These are phyloP conservation scores for Davidsoniella neocaledoniae DNA, from an alignment of 2,329 filamentous ascomycete species.

Conservation along the genomic window DNA sequence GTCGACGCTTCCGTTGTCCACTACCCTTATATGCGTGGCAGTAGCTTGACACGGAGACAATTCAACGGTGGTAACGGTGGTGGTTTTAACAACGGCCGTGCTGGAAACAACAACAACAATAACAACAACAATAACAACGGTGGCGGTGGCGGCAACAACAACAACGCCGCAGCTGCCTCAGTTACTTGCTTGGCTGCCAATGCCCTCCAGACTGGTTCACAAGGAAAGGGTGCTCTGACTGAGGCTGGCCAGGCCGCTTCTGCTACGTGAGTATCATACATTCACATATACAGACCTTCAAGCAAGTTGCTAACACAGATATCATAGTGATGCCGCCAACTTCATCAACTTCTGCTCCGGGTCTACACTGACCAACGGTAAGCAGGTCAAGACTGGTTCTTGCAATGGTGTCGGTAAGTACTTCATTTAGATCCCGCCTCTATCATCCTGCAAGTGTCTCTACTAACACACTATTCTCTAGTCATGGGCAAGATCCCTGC, in stretches of 20 bases:
- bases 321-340: constrained; percentile 36
- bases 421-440: background rate
- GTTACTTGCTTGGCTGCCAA: constrained; percentile 24
- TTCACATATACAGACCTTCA: background rate
- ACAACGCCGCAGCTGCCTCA: constrained; percentile 17
- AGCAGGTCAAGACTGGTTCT: constrained; percentile 39
- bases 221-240: constrained; percentile 29
- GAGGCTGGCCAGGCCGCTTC: constrained; percentile 34
- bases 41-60: constrained; percentile 26
- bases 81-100: constrained; percentile 11
- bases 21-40: constrained; percentile 22
- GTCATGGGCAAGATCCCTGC: constrained; percentile 44
- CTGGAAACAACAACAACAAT: constrained; percentile 9
- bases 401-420: constrained; percentile 47
- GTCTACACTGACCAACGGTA: constrained; percentile 40
- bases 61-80: constrained; percentile 15
- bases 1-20: constrained; percentile 28
- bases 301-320: constrained; percentile 13
- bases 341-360: constrained; percentile 47
- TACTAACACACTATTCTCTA: constrained; percentile 15
- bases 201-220: constrained; percentile 33
- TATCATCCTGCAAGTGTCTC: background rate
- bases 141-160: constrained; percentile 15
- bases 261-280: constrained; percentile 26
- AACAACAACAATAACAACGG: constrained; percentile 16